Percentiles rank a stretch among this genome's conserved stretches.
These are phyloP conservation scores for Albizia julibrissin DNA, from an alignment of 306 rosid genomes.

Conservation along the genomic window DNA sequence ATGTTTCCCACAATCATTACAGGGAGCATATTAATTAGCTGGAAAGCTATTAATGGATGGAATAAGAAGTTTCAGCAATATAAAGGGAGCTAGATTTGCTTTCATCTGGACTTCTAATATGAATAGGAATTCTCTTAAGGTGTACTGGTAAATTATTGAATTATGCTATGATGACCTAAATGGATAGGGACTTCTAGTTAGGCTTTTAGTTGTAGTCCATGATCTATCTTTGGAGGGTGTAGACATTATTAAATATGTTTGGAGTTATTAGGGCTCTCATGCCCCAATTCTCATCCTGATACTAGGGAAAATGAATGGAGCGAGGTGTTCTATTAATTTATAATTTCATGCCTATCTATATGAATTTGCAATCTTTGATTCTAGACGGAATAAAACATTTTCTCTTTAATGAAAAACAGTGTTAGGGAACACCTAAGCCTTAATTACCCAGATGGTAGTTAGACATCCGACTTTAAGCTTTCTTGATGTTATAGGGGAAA, in stretches of 20 bases:
- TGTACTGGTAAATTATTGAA: too few species aligned
- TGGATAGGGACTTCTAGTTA: neutral
- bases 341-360: neutral
- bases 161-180: too few species aligned
- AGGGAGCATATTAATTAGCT: too few species aligned
- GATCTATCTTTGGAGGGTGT: neutral
- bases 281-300: constrained; percentile 6
- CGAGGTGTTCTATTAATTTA: neutral
- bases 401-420: constrained; percentile 8
- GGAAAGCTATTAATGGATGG: too few species aligned
- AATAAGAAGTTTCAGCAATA: too few species aligned
- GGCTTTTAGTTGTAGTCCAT: neutral
- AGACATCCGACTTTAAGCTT: neutral
- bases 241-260: neutral
- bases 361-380: constrained; percentile 4
- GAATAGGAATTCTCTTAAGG: too few species aligned
- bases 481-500: neutral
- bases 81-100: too few species aligned
- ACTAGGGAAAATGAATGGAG: constrained; percentile 3
- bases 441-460: neutral
- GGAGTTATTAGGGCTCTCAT: neutral
- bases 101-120: too few species aligned
- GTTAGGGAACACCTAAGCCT: neutral
- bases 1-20: too few species aligned
- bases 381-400: neutral